Evolutionary conservation across 306 rosid genomes (phyloP).

Genomic region (Astragalus glycyphyllos): DNA sequence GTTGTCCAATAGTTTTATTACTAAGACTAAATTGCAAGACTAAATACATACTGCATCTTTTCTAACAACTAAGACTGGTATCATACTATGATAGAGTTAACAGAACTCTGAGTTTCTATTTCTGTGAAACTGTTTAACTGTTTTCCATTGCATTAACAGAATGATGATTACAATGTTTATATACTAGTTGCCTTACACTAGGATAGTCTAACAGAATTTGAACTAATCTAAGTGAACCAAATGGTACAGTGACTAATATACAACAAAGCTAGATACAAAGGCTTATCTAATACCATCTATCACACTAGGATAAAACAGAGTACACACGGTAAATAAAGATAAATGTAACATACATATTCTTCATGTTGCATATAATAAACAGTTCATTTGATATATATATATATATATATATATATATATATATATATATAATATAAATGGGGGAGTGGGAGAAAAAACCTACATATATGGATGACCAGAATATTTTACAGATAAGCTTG

Average conservation of each 20-base stretch:
- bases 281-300: too few relatives aligned
- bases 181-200: too few relatives aligned
- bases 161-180: too few relatives aligned
- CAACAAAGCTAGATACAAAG: too few relatives aligned
- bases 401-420: too few relatives aligned
- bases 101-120: too few relatives aligned
- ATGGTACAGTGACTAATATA: too few relatives aligned
- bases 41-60: background rate
- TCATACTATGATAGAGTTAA: background rate
- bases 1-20: background rate
- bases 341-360: background rate
- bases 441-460: constrained; percentile 24
- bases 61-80: background rate
- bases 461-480: constrained; percentile 98
- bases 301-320: background rate
- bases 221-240: too few relatives aligned
- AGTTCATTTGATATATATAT: background rate
- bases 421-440: too few relatives aligned
- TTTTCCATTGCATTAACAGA: too few relatives aligned
- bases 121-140: too few relatives aligned
- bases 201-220: too few relatives aligned
- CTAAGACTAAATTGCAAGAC: background rate
- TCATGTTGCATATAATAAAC: background rate
- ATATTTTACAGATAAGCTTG: constrained; percentile 95
- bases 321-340: constrained; percentile 5